Evolutionary conservation across 352 stramenopile species (phyloP), one percentile per base, ranked within the genome.

Genomic region (Globisporangium heterothallicum): DNA sequence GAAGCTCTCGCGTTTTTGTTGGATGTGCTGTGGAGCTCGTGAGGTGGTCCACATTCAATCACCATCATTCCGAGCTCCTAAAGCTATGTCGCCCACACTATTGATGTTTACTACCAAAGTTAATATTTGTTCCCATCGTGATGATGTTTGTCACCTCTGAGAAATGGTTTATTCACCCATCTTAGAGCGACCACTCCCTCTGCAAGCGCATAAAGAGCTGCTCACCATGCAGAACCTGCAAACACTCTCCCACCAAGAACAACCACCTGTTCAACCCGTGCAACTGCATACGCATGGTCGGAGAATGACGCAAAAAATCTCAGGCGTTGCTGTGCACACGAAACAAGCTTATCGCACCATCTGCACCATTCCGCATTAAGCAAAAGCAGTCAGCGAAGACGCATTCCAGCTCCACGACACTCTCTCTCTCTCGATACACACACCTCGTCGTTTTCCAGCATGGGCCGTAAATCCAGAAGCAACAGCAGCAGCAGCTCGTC

Each of bases 401-500:
- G n/a, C 32, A 16, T 36, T 16, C 32, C 14, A 10, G 10, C 32
- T 38, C 22, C 42, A 4, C 29, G 8, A 32, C 29, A 6, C 10
- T 16, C 18, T 14, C 45, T 36, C 8, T 19, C 34, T 25, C 21
- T 30, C 10, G 6, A 36, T 36, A 36, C 30, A 8, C n/a, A 41
- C 10, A 45, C 32, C 29, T 13, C 45, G 45, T 32, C 29, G 45
- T 8, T 42, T n/a, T n/a, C n/a, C 34, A 7, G 25, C 32, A 12
- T 54, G 48, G 35, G 48, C 24, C 48, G 48, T 26, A 36, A 16
- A n/a, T 54, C 48, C 12, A 30, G 47, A 4, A 53, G 47, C 19
- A 51, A 38, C 25, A 58, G 38, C 36, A 56, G 36, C 32, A 57
- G 43, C 34, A 42, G 42, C 42, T 38, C 32, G 32, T 38, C 32